Evolutionary conservation across 371 early-diverging fungal species (phyloP).

Genomic region (Lichtheimia ramosa): DNA sequence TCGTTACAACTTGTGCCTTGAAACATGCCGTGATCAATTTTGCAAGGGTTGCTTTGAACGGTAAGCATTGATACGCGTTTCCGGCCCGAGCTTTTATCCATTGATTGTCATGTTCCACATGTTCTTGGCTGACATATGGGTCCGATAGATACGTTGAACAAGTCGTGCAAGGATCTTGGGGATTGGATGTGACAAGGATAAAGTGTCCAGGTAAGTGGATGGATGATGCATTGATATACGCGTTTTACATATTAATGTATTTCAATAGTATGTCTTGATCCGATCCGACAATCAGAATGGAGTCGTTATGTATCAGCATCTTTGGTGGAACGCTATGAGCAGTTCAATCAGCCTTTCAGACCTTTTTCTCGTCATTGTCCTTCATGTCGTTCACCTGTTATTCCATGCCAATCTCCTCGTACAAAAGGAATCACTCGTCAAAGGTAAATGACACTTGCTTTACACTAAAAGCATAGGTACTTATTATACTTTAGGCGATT

Average conservation of each 20-base stretch:
- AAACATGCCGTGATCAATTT: constrained; percentile 67
- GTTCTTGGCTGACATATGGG: not conserved
- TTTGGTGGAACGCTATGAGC: constrained; percentile 51
- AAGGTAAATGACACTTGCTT: constrained; percentile 5
- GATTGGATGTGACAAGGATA: constrained; percentile 59
- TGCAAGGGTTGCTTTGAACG: constrained; percentile 67
- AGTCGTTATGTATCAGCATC: constrained; percentile 43
- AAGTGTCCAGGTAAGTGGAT: constrained; percentile 57
- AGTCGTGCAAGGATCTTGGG: constrained; percentile 66
- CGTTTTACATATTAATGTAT: too few relatives aligned
- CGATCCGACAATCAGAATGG: constrained; percentile 61
- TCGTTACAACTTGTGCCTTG: constrained; percentile 60
- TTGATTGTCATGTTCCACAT: not conserved
- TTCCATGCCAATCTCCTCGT: constrained; percentile 41
- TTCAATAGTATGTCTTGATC: constrained; percentile 56
- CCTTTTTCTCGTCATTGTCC: constrained; percentile 58
- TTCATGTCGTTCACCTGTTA: constrained; percentile 44
- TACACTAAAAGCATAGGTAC: not conserved
- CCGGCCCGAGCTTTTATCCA: not conserved
- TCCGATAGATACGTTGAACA: constrained; percentile 58
- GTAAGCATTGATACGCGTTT: constrained; percentile 23
- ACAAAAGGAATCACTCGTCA: constrained; percentile 31
- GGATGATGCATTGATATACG: not conserved
- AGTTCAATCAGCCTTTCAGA: constrained; percentile 66
- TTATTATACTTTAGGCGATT: not conserved